Evolutionary conservation across 768 basidiomycete species (phyloP).

Genomic region (Terana coerulea): DNA sequence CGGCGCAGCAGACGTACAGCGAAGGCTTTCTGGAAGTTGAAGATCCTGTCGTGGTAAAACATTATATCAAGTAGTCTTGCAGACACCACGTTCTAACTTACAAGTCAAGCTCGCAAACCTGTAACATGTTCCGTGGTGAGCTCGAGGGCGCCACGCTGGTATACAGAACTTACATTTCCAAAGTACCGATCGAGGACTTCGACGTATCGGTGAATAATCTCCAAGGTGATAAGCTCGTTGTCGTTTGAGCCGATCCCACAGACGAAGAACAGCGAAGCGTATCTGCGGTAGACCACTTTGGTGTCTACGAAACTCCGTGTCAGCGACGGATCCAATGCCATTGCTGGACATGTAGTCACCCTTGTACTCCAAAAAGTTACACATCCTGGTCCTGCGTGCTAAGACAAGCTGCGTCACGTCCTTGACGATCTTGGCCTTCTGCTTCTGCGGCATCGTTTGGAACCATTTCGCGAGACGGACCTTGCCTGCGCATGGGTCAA

Average conservation of each 20-base stretch:
- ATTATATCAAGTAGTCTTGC: not conserved
- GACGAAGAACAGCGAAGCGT: constrained; percentile 95
- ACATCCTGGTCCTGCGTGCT: constrained; percentile 85
- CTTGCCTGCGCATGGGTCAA: constrained; percentile 56
- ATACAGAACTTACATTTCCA: constrained; percentile 61
- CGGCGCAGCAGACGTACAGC: constrained; percentile 46
- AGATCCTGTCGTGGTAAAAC: constrained; percentile 54
- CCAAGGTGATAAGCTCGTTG: constrained; percentile 89
- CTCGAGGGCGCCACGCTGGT: not conserved
- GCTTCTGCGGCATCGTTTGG: constrained; percentile 73
- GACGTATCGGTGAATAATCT: constrained; percentile 92
- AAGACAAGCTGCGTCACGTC: constrained; percentile 94
- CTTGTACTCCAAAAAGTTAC: constrained; percentile 96
- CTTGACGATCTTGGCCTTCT: constrained; percentile 88
- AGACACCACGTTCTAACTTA: constrained; percentile 33
- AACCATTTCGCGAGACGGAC: constrained; percentile 97
- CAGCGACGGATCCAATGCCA: not conserved
- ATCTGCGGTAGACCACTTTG: constrained; percentile 92
- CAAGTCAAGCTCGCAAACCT: constrained; percentile 94
- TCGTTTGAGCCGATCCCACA: constrained; percentile 78
- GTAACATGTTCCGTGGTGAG: constrained; percentile 6
- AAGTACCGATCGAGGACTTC: constrained; percentile 84
- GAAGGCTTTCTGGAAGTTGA: constrained; percentile 97
- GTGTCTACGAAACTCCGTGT: constrained; percentile 55
- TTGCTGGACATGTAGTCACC: constrained; percentile 45